phyloP scores from a whole-genome alignment of 257 asterid species.

The Ophiorrhiza pumila region DNA sequence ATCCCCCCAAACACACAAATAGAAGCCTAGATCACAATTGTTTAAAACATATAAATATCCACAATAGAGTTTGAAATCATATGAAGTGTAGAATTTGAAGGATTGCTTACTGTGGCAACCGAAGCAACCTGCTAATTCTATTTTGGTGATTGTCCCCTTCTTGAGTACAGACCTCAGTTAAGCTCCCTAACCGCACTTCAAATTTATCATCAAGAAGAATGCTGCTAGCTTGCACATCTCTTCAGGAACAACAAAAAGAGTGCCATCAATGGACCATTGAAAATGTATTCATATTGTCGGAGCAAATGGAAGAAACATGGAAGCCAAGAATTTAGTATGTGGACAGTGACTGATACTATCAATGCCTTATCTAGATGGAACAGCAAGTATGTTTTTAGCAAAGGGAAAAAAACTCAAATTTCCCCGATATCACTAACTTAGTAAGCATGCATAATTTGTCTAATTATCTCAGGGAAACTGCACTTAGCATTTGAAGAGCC shows the following conservation, averaged over 20 bases:
- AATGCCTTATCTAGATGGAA: neutral
- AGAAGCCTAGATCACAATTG: neutral
- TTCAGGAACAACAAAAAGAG: slow-evolving; percentile 27
- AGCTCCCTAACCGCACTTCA: slow-evolving; percentile 93
- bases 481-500: neutral
- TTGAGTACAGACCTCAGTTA: slow-evolving; percentile 81
- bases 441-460: no score
- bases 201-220: slow-evolving; percentile 93
- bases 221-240: slow-evolving; percentile 98
- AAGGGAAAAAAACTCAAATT: neutral
- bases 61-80: neutral
- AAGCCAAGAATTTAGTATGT: neutral
- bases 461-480: no score
- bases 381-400: neutral
- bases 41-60: neutral
- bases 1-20: neutral
- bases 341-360: neutral
- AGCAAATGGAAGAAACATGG: slow-evolving; percentile 1
- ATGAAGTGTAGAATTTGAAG: neutral
- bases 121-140: slow-evolving; percentile 66
- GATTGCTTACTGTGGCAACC: slow-evolving; percentile 79
- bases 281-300: neutral
- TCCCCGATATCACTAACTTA: neutral
- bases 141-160: slow-evolving; percentile 73
- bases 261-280: slow-evolving; percentile 11